These are phyloP conservation scores for Phaffomyces thermotolerans DNA, from an alignment of 805 yeast species.

Conservation along the genomic window DNA sequence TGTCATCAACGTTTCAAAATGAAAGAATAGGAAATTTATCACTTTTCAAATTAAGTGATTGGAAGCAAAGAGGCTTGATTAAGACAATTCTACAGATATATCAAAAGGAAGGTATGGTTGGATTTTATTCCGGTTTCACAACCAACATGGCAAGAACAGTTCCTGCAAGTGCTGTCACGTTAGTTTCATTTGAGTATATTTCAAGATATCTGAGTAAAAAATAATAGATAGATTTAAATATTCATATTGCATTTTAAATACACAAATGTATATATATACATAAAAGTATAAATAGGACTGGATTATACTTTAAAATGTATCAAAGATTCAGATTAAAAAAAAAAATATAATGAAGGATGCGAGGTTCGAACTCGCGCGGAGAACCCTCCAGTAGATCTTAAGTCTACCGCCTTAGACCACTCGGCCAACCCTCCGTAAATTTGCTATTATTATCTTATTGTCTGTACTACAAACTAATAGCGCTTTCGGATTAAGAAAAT, in stretches of 20 bases:
- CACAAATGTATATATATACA: background rate
- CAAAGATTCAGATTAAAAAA: background rate
- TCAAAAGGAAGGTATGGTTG: conserved; percentile 64
- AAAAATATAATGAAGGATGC: conserved; percentile 5
- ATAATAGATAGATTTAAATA: background rate
- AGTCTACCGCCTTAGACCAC: conserved; percentile 8
- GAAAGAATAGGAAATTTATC: conserved; percentile 9
- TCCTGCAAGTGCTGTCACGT: conserved; percentile 93
- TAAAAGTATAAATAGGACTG: too few species aligned
- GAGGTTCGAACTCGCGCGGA: conserved; percentile 8
- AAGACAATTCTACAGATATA: conserved; percentile 24
- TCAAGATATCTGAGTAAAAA: conserved; percentile 17
- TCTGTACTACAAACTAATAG: too few species aligned
- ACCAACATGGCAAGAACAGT: conserved; percentile 85
- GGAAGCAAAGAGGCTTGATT: conserved; percentile 15
- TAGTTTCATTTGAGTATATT: conserved; percentile 84
- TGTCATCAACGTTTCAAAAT: conserved; percentile 14
- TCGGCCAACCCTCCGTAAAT: conserved; percentile 6
- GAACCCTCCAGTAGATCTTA: conserved; percentile 6
- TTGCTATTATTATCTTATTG: too few species aligned
- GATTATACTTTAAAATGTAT: too few species aligned
- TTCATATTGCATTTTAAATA: background rate
- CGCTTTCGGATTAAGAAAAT: too few species aligned
- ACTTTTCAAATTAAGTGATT: conserved; percentile 2
- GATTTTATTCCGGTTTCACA: conserved; percentile 84